Conservation (phyloP, 768 basidiomycete genomes). For the Tephrocybe sp. region DNA sequence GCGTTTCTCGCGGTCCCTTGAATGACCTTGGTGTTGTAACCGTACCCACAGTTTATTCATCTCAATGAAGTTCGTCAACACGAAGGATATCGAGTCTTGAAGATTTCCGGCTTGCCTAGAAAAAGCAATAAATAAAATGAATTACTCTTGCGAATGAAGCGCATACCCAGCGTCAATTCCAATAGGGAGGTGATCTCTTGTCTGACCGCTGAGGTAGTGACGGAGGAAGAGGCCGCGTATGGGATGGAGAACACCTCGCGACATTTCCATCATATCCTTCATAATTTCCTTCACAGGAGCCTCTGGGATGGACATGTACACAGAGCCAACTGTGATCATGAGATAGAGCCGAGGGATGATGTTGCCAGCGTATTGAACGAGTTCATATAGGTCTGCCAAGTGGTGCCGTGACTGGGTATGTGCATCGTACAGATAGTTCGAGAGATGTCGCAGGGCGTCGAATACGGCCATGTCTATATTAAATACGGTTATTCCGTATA, state of each 20-base stretch:
- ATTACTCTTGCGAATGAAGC: constrained; percentile 1
- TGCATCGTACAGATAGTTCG: constrained; percentile 95
- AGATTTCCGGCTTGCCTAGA: constrained; percentile 82
- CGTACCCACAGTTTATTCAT: constrained; percentile 99
- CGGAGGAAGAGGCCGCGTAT: constrained; percentile 93
- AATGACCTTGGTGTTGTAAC: constrained; percentile 96
- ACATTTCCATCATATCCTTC: constrained; percentile 99
- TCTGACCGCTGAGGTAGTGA: constrained; percentile 97
- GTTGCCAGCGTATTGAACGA: constrained; percentile 99
- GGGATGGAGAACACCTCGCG: constrained; percentile 95
- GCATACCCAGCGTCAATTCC: constrained; percentile 79
- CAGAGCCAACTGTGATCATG: constrained; percentile 99
- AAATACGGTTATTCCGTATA: background rate
- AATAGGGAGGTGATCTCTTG: constrained; percentile 92
- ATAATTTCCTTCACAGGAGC: constrained; percentile 99
- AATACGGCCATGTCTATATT: constrained; percentile 94
- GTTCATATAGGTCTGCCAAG: constrained; percentile 96
- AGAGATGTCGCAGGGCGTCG: constrained; percentile 91
- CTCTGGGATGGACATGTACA: constrained; percentile 98
- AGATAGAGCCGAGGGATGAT: constrained; percentile 93
- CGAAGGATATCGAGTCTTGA: constrained; percentile 93
- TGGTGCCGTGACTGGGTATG: constrained; percentile 92
- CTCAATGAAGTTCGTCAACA: constrained; percentile 98
- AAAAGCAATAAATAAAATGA: constrained; percentile 4
- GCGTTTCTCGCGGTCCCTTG: constrained; percentile 94